Evolutionary conservation across 257 asterid species (phyloP), one percentile per base, ranked within the genome.

Genomic region (Cordia subcordata): DNA sequence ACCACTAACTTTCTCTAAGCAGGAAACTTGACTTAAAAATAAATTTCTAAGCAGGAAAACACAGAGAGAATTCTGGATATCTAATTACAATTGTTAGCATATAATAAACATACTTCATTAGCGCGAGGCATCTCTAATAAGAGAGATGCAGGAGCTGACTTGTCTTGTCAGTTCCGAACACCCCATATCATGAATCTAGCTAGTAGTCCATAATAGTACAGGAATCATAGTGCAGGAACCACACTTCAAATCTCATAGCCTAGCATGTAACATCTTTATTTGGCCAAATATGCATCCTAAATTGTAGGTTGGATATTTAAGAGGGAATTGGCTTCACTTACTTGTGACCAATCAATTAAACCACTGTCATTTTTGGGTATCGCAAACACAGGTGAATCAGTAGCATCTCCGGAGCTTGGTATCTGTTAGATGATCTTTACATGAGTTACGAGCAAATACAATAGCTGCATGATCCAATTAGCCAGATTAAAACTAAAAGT

Each of bases 341-440:
- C 99, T 72, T 89, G 88, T 15, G 99, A 93, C 99, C 99, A 93
- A 72, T 93, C 96, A 61, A 93, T 72, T 70, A 68, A 81, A 65
- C 96, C 96, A 58, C 73, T 79, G 75, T 80, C 77, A 11, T 88
- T 89, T 59, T 67, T 69, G 45, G 99, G 99, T 72, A 93, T 93
- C 68, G 79, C 75, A 60, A 69, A 73, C 68, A 83, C 86, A 16
- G 94, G 85, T 75, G 97, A 79, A 65, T 77, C 69, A 53, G 80
- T 52, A 46, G 73, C 57, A 69, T 89, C 95, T 55, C 68, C 60
- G 50, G 95, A 74, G 72, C 61, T 86, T 17, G 99, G 97, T 69
- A 93, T 72, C 99, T 93, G 85, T 72, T 60, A 61, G 54, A 73
- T 53, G 57, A 10, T 11, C 11, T 17, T 17, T 4, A 52, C 20